Evolutionary conservation across 805 yeast species (phyloP).

Genomic region (Yueomyces sp.): DNA sequence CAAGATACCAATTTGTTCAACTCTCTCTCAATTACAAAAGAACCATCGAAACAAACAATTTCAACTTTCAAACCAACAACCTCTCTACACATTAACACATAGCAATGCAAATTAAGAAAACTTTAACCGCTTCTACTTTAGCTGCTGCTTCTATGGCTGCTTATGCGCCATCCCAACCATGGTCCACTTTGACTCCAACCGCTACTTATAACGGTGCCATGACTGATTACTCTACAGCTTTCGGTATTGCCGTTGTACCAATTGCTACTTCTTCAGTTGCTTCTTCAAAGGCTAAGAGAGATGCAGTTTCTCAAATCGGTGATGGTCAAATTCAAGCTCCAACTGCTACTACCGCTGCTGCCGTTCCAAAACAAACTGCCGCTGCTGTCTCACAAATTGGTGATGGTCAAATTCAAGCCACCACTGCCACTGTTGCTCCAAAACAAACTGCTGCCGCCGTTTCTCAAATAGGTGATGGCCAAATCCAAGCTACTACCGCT

Average conservation of each 20-base stretch:
- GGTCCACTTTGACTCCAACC: constrained; percentile 59
- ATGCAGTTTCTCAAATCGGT: constrained; percentile 14
- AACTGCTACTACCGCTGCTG: constrained; percentile 35
- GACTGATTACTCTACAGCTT: constrained; percentile 41
- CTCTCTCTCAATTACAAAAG: neutral
- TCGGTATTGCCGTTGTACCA: constrained; percentile 57
- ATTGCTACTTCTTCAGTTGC: constrained; percentile 23
- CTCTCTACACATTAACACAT: neutral
- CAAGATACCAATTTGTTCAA: too few species aligned
- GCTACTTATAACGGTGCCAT: constrained; percentile 40
- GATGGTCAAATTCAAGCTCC: constrained; percentile 25
- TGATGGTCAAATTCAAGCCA: constrained; percentile 37
- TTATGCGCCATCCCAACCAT: constrained; percentile 51
- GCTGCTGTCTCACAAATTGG: constrained; percentile 31
- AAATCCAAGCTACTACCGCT: constrained; percentile 24
- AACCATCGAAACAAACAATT: neutral
- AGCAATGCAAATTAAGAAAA: constrained; percentile 33
- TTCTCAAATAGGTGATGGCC: constrained; percentile 31
- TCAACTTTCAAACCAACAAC: neutral
- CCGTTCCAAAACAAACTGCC: constrained; percentile 22
- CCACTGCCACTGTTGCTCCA: constrained; percentile 24
- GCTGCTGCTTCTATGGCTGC: constrained; percentile 44
- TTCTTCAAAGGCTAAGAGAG: constrained; percentile 20
- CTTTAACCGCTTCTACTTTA: constrained; percentile 29
- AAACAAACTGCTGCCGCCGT: neutral